Conservation (phyloP, 345 rosid species). For the Rhodamnia argentea region DNA sequence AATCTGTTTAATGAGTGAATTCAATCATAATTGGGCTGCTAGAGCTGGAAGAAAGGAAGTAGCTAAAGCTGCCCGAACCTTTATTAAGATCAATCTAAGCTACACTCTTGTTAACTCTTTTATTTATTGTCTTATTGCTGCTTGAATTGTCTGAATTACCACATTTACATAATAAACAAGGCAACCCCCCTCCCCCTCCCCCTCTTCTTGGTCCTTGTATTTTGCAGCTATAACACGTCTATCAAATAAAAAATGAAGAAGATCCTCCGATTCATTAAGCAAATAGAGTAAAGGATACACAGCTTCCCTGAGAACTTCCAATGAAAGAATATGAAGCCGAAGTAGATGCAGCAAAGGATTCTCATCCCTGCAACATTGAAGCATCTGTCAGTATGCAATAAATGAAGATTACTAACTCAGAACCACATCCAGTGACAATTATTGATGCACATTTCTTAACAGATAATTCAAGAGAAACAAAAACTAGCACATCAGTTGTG, state of each 20-base stretch:
- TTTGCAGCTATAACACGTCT: background rate
- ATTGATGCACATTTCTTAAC: background rate
- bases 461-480: background rate
- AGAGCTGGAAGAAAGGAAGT: background rate
- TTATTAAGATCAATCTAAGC: background rate
- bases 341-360: slow-evolving; percentile 31
- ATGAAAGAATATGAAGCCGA: slow-evolving; percentile 51
- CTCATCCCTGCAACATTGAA: slow-evolving; percentile 36
- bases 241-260: background rate
- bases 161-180: background rate
- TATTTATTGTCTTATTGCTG: background rate
- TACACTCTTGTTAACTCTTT: background rate
- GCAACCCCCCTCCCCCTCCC: background rate
- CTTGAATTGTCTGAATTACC: background rate
- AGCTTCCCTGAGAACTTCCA: slow-evolving; percentile 69
- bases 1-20: background rate
- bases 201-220: background rate
- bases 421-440: background rate
- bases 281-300: slow-evolving; percentile 41
- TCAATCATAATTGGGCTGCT: background rate
- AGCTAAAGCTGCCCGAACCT: background rate
- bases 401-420: background rate
- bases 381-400: slow-evolving; percentile 1
- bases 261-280: background rate
- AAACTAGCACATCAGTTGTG: background rate